Evolutionary conservation across 441 rosid species (phyloP), one percentile per base, ranked within the genome.

Genomic region (Geranium incanum): DNA sequence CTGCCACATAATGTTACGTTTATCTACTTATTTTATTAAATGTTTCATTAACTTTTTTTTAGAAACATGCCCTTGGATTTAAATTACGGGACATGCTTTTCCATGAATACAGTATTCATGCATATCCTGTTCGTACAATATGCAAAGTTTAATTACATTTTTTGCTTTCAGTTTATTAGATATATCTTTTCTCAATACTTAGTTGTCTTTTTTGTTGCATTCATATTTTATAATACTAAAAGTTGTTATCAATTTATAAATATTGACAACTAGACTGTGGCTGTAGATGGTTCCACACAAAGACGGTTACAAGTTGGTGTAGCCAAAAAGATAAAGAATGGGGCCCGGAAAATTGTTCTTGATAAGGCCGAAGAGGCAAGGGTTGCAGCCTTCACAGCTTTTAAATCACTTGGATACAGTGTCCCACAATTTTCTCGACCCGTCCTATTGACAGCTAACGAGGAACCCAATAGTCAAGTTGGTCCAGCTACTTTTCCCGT

Each of bases 301-400:
- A 86, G 84, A 78, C 87, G 90, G 66, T 66, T 89, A 70, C 96
- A 89, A 16, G 72, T 93, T 78, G 95, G 98, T 74, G 83, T 91
- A 78, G 98, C 95, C 39, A 95, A 89, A 87, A 95, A 95, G 86
- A 89, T 95, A 55, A 95, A 88, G 84, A 92, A 88, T 78, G 94
- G 95, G 76, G 96, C 99, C 9, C 85, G 94, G 70, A 95, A 89
- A 87, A 89, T 95, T 83, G 99, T 95, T 74, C 89, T 93, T 77
- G 97, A 91, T 77, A 91, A 95, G 85, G 98, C 98, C 33, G 98
- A 95, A 89, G 99, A 93, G 80, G 99, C 98, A 50, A 86, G 95
- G 80, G 74, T 83, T 74, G 91, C 91, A 82, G 99, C 98, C 78
- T 91, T 95, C 78, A 86, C 94, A 66, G 89, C 96, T 75, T 93